Evolutionary conservation across 202 grass and related monocot genomes (phyloP).

Genomic region (Digitaria exilis): DNA sequence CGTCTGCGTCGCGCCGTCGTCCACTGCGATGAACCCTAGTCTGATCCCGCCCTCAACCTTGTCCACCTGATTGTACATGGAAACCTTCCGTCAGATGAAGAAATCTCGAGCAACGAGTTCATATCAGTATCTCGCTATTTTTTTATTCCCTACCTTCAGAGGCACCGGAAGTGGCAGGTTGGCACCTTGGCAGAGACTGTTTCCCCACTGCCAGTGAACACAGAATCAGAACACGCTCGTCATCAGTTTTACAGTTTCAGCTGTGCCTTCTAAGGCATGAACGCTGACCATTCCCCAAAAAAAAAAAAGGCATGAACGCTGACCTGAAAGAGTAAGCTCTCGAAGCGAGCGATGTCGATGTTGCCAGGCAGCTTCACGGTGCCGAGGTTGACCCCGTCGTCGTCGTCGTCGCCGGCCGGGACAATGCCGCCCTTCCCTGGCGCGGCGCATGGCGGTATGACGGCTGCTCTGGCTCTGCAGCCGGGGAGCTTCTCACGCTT

Average conservation of each 20-base stretch:
- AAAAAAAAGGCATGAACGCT: background rate
- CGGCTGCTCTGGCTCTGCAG: background rate
- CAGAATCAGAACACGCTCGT: background rate
- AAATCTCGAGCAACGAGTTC: background rate
- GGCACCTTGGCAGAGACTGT: slow-evolving; percentile 95
- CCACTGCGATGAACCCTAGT: slow-evolving; percentile 65
- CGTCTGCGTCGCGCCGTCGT: slow-evolving; percentile 58
- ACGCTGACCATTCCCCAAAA: no score
- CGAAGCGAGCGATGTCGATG: slow-evolving; percentile 66
- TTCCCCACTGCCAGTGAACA: slow-evolving; percentile 69
- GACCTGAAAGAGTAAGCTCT: slow-evolving; percentile 80
- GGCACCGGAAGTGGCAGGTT: slow-evolving; percentile 88
- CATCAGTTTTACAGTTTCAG: background rate
- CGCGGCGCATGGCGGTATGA: slow-evolving; percentile 36
- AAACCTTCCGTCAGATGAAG: background rate
- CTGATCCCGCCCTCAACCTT: slow-evolving; percentile 76
- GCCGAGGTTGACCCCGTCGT: slow-evolving; percentile 73
- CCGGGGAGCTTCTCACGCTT: slow-evolving; percentile 1
- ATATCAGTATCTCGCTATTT: background rate
- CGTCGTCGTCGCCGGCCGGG: slow-evolving; percentile 33
- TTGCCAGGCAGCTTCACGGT: slow-evolving; percentile 89
- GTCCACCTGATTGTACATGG: slow-evolving; percentile 62
- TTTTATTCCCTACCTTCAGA: slow-evolving; percentile 65
- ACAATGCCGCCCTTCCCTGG: slow-evolving; percentile 53
- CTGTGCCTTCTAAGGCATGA: no score